Evolutionary conservation across 23 red algal genomes (phyloP).

Genomic region (Gracilariopsis chorda): DNA sequence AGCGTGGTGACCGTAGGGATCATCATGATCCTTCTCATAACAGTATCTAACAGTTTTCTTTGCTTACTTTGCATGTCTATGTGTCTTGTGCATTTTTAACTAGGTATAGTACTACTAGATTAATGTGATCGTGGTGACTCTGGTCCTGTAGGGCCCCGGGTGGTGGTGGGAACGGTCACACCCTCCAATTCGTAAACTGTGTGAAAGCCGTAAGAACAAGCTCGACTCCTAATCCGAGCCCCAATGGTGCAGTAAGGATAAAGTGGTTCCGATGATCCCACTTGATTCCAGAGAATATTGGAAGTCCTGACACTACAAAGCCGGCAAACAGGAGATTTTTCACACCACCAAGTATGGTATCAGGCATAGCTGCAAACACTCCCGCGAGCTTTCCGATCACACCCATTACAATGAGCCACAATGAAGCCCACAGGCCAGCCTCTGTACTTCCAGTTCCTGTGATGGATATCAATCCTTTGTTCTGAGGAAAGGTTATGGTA

Average conservation of each 20-base stretch:
- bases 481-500: constrained; percentile 37
- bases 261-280: constrained; percentile 19
- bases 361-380: constrained; percentile 26
- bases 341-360: constrained; percentile 21
- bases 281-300: background rate
- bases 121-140: no score
- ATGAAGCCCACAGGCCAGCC: constrained; percentile 19
- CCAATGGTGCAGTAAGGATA: background rate
- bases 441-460: constrained; percentile 20
- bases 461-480: constrained; percentile 25
- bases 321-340: background rate
- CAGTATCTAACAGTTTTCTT: no score
- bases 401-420: constrained; percentile 3
- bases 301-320: background rate
- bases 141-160: no score
- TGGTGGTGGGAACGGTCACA: no score
- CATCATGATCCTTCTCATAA: no score
- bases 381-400: constrained; percentile 20
- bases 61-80: no score
- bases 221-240: constrained; percentile 1
- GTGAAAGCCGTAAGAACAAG: constrained; percentile 13
- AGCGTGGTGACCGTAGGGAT: no score
- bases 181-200: no score
- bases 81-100: no score
- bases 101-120: no score